Conservation (phyloP, 352 stramenopile species). For the Globisporangium cederbergense region DNA sequence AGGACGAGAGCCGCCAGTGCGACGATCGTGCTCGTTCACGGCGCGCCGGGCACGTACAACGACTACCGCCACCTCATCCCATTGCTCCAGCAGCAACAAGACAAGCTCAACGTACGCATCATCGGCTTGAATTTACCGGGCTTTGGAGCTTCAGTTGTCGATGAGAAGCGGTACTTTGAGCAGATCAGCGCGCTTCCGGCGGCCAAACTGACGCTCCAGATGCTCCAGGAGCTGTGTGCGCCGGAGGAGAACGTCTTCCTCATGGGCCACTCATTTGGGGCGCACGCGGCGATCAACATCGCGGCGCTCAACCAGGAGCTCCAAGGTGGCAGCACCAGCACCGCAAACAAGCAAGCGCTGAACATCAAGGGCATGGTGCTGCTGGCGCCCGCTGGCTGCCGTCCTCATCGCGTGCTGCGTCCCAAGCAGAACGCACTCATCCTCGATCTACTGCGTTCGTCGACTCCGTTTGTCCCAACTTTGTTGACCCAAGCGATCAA, state of each 20-base stretch:
- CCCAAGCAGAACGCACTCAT: conserved; percentile 30
- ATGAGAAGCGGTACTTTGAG: conserved; percentile 27
- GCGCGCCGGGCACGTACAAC: conserved; percentile 35
- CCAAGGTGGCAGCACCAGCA: background rate
- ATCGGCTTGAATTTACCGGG: conserved; percentile 39
- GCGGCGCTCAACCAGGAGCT: conserved; percentile 28
- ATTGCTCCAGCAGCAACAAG: conserved; percentile 15
- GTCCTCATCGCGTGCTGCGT: conserved; percentile 36
- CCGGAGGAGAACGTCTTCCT: conserved; percentile 33
- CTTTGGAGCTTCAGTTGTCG: conserved; percentile 29
- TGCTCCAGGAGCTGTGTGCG: conserved; percentile 25
- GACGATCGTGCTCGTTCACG: conserved; percentile 43
- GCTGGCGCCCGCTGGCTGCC: conserved; percentile 37
- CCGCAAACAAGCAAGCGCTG: background rate
- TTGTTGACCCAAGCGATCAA: conserved; percentile 25
- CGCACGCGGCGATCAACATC: conserved; percentile 46
- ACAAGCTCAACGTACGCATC: conserved; percentile 15
- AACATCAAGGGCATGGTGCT: conserved; percentile 37
- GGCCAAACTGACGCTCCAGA: conserved; percentile 29
- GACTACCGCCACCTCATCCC: conserved; percentile 41
- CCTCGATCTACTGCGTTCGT: conserved; percentile 24
- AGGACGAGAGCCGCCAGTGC: background rate
- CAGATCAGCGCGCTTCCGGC: conserved; percentile 28
- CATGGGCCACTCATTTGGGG: conserved; percentile 51
- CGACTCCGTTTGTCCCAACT: conserved; percentile 19